Evolutionary conservation across 768 basidiomycete species (phyloP).

Genomic region (Tricholoma sp.): DNA sequence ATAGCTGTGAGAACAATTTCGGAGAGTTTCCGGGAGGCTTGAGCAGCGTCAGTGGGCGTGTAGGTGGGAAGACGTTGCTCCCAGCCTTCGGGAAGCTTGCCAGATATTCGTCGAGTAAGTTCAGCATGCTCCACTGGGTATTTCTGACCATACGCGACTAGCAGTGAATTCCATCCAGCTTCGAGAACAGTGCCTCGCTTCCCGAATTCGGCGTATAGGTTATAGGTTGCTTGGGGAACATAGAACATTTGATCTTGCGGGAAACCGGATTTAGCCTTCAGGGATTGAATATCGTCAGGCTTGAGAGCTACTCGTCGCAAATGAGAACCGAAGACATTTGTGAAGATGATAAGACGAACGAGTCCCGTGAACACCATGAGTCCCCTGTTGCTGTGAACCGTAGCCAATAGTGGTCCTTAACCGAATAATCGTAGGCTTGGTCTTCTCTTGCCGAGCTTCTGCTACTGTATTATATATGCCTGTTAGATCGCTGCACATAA

Average conservation of each 20-base stretch:
- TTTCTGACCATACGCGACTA: slow-evolving; percentile 65
- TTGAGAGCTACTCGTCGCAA: slow-evolving; percentile 61
- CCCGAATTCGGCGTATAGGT: slow-evolving; percentile 59
- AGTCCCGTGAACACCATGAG: slow-evolving; percentile 91
- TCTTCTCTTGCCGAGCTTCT: slow-evolving; percentile 67
- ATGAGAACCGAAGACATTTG: not conserved
- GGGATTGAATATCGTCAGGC: slow-evolving; percentile 77
- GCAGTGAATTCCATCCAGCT: slow-evolving; percentile 64
- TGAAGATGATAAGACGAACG: slow-evolving; percentile 47
- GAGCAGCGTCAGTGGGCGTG: slow-evolving; percentile 76
- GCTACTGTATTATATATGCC: slow-evolving; percentile 76
- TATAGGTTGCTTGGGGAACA: slow-evolving; percentile 69
- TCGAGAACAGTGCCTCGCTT: slow-evolving; percentile 72
- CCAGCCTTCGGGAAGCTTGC: slow-evolving; percentile 82
- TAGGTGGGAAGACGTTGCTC: slow-evolving; percentile 82
- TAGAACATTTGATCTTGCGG: slow-evolving; percentile 72
- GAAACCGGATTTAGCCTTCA: slow-evolving; percentile 85
- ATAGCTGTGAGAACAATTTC: slow-evolving; percentile 83
- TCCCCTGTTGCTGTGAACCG: slow-evolving; percentile 90
- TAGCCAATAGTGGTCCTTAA: slow-evolving; percentile 89
- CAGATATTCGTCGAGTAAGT: slow-evolving; percentile 77
- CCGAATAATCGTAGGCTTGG: slow-evolving; percentile 83
- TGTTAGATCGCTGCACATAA: slow-evolving; percentile 56
- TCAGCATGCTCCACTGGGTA: slow-evolving; percentile 85
- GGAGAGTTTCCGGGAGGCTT: slow-evolving; percentile 89